Evolutionary conservation across 129 eudicot genomes (phyloP).

Genomic region (Escallonia rubra): DNA sequence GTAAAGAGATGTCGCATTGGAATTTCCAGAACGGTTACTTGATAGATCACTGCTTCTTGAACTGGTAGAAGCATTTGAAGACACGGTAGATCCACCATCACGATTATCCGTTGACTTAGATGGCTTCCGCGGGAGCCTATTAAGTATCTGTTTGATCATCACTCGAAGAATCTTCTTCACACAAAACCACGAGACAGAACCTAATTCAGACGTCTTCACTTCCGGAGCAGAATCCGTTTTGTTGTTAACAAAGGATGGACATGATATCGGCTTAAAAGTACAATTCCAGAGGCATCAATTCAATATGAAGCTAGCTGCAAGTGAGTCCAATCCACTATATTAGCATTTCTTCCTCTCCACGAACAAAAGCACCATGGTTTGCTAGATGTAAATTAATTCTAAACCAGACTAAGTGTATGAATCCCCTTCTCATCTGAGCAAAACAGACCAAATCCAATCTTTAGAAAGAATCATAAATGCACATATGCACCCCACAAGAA

Average conservation of each 20-base stretch:
- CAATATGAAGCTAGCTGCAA: neutral
- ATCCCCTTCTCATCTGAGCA: conserved; percentile 13
- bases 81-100: conserved; percentile 17
- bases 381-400: neutral
- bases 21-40: conserved; percentile 9
- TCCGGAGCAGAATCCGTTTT: neutral
- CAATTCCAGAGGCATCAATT: neutral
- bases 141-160: conserved; percentile 28
- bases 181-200: neutral
- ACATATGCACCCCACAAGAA: neutral
- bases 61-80: conserved; percentile 19
- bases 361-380: neutral
- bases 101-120: conserved; percentile 26
- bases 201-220: neutral
- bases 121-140: conserved; percentile 29
- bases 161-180: neutral
- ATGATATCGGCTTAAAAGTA: neutral
- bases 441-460: neutral
- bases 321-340: neutral
- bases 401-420: neutral
- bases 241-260: conserved; percentile 1
- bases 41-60: conserved; percentile 16
- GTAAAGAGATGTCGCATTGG: conserved; percentile 7
- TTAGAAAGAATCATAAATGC: neutral
- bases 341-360: neutral